Conservation (phyloP, 768 basidiomycete genomes). For the Podaxis carcinomalis region DNA sequence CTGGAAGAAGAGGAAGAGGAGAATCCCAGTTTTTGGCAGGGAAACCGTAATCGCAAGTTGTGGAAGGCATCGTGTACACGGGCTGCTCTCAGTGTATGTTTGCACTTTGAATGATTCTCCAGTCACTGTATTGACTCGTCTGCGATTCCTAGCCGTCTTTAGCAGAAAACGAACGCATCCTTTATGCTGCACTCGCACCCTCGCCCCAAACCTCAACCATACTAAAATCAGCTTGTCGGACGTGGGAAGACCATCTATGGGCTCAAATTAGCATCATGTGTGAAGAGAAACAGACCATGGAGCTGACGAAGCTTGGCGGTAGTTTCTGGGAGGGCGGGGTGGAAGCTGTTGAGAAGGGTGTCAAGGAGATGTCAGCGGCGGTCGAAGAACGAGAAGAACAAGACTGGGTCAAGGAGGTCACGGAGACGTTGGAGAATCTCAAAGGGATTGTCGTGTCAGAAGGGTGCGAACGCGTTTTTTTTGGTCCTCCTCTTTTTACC, state of each 20-base stretch:
- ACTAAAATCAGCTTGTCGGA: slow-evolving; percentile 71
- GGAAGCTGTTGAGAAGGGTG: slow-evolving; percentile 37
- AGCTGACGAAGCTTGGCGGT: slow-evolving; percentile 62
- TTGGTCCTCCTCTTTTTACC: background rate
- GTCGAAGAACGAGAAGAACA: slow-evolving; percentile 41
- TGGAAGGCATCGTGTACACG: slow-evolving; percentile 89
- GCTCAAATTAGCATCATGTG: slow-evolving; percentile 77
- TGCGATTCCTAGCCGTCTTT: slow-evolving; percentile 43
- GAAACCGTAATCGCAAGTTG: slow-evolving; percentile 71
- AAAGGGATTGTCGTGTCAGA: slow-evolving; percentile 56
- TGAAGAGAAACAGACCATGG: slow-evolving; percentile 73
- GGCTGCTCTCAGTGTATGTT: slow-evolving; percentile 69
- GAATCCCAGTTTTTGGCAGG: slow-evolving; percentile 56
- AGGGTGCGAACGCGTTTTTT: slow-evolving; percentile 39
- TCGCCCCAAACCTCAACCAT: slow-evolving; percentile 60
- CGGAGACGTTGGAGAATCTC: slow-evolving; percentile 50
- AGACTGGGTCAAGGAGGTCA: slow-evolving; percentile 66
- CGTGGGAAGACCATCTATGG: slow-evolving; percentile 98
- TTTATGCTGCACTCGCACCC: slow-evolving; percentile 84
- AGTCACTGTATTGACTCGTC: background rate
- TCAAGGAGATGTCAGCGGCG: slow-evolving; percentile 20
- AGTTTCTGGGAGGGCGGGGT: slow-evolving; percentile 79
- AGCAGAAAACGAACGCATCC: slow-evolving; percentile 69
- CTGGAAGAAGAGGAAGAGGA: slow-evolving; percentile 44
- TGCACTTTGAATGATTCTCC: background rate